Evolutionary conservation across 2,329 filamentous ascomycete genomes (phyloP).

Genomic region (Phialophora expanda): DNA sequence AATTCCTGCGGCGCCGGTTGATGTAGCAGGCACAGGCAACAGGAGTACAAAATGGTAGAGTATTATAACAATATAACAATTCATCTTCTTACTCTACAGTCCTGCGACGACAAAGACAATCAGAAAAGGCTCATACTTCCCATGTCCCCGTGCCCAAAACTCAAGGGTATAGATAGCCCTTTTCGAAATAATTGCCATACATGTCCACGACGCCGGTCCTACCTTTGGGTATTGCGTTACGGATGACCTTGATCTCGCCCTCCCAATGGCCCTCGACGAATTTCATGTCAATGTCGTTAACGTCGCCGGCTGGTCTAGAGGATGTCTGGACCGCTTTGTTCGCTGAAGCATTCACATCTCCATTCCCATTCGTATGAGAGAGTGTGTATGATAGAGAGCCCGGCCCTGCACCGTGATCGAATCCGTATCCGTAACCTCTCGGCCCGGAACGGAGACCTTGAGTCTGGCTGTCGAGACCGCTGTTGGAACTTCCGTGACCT

Average conservation of each 20-base stretch:
- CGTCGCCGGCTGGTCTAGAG: constrained; percentile 29
- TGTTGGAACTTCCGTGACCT: constrained; percentile 9
- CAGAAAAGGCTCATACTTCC: no score
- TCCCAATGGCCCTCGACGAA: constrained; percentile 64
- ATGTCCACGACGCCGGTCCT: constrained; percentile 56
- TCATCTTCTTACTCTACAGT: no score
- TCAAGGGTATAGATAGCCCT: constrained; percentile 58
- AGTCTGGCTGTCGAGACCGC: constrained; percentile 4
- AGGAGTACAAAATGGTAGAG: no score
- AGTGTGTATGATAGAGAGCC: constrained; percentile 17
- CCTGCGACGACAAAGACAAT: no score
- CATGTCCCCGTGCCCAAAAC: neutral
- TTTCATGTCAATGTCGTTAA: constrained; percentile 41
- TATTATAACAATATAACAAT: no score
- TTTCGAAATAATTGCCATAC: constrained; percentile 61
- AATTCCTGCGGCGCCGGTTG: no score
- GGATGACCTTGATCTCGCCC: constrained; percentile 63
- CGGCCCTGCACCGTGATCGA: constrained; percentile 27
- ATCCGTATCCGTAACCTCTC: constrained; percentile 34
- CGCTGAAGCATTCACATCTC: constrained; percentile 19
- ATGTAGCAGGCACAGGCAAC: no score
- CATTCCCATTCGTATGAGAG: constrained; percentile 14
- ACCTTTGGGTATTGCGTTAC: constrained; percentile 46
- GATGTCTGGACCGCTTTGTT: constrained; percentile 25
- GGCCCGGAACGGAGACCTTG: constrained; percentile 11